Evolutionary conservation across 2,329 filamentous ascomycete species (phyloP).

Genomic region (Curvularia sp.): DNA sequence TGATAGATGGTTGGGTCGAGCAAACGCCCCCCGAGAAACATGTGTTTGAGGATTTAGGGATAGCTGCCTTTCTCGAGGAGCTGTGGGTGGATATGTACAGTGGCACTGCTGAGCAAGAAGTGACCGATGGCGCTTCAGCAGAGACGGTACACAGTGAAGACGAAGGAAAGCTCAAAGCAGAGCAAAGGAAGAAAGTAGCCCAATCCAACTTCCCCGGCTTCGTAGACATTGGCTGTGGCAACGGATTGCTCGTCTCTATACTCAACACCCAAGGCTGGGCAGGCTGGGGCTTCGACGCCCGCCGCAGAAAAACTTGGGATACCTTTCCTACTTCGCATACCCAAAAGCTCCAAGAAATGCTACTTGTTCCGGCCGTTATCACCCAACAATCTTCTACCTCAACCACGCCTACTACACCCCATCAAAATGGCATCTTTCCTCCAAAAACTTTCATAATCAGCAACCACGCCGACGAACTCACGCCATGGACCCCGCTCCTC

Average conservation of each 20-base stretch:
- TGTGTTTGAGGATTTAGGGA: constrained; percentile 91
- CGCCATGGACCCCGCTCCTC: constrained; percentile 91
- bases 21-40: constrained; percentile 87
- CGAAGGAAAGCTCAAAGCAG: neutral
- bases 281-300: constrained; percentile 92
- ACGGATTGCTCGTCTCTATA: constrained; percentile 86
- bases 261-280: constrained; percentile 79
- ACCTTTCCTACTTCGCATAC: constrained; percentile 66
- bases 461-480: constrained; percentile 96
- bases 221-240: constrained; percentile 95
- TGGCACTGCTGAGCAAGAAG: neutral
- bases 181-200: constrained; percentile 17
- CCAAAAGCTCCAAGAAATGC: constrained; percentile 62
- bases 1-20: constrained; percentile 84
- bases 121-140: neutral
- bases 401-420: constrained; percentile 35
- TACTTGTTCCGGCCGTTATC: constrained; percentile 65
- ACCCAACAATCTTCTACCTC: constrained; percentile 25
- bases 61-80: constrained; percentile 91
- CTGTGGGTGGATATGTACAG: constrained; percentile 86
- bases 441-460: constrained; percentile 87
- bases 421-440: constrained; percentile 70
- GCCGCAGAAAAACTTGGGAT: constrained; percentile 83
- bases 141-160: constrained; percentile 14
- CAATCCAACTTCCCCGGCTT: constrained; percentile 76